A percentile compares a stretch with the other conserved stretches of the same genome.
phyloP scores from a whole-genome alignment of 768 basidiomycete species.

The Hygrophoropsis aurantiaca region DNA sequence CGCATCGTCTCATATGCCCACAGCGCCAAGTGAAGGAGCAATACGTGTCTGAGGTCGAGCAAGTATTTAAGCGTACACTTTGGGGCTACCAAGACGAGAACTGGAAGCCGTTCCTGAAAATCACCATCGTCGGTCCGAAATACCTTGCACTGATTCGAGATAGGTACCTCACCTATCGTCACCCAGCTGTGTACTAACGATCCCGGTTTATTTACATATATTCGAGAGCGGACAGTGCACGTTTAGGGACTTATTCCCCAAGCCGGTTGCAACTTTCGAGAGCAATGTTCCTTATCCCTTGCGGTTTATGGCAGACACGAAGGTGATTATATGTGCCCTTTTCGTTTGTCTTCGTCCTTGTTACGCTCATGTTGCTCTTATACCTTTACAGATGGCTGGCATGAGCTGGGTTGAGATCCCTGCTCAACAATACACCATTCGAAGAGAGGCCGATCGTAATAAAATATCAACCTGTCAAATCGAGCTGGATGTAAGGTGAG shows the following conservation, averaged over 20 bases:
- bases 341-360: background rate
- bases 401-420: conserved; percentile 99
- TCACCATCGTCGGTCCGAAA: conserved; percentile 72
- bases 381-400: conserved; percentile 70
- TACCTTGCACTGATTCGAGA: conserved; percentile 88
- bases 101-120: conserved; percentile 76
- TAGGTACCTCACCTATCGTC: conserved; percentile 46
- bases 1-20: background rate
- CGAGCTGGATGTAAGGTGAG: conserved; percentile 77
- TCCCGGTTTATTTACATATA: conserved; percentile 41
- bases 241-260: conserved; percentile 58
- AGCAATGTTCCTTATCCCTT: conserved; percentile 91
- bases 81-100: conserved; percentile 91
- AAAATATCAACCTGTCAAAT: conserved; percentile 87
- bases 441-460: conserved; percentile 41
- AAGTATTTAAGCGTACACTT: conserved; percentile 67
- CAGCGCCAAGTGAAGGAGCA: conserved; percentile 29
- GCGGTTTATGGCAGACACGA: conserved; percentile 97
- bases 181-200: background rate
- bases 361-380: background rate
- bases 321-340: conserved; percentile 49
- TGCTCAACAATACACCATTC: conserved; percentile 76
- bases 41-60: conserved; percentile 54
- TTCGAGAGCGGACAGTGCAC: conserved; percentile 76
- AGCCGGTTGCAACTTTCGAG: conserved; percentile 74